Conservation (phyloP, 768 basidiomycete species). For the Butyriboletus loyo region DNA sequence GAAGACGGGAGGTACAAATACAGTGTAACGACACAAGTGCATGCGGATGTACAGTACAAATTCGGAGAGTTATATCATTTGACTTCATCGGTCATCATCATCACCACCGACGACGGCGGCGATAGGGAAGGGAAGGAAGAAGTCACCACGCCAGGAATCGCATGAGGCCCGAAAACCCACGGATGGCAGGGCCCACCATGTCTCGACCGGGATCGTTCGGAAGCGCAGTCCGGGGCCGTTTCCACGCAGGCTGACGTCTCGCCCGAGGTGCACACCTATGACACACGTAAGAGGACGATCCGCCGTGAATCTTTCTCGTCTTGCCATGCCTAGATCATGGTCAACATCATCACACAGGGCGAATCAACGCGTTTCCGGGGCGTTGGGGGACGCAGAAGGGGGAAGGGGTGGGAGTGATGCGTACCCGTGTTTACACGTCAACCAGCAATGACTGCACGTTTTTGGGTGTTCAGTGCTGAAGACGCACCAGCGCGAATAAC, state of each 20-base stretch:
- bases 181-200: not conserved
- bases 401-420: not conserved
- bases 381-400: too few relatives aligned
- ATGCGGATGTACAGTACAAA: not conserved
- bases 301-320: slow-evolving; percentile 28
- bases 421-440: slow-evolving; percentile 30
- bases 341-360: not conserved
- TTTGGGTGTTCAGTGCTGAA: slow-evolving; percentile 31
- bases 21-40: not conserved
- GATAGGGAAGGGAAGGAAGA: not conserved
- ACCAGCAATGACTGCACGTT: slow-evolving; percentile 23
- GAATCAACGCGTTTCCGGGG: not conserved
- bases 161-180: slow-evolving; percentile 5
- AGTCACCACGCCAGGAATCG: slow-evolving; percentile 14
- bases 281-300: slow-evolving; percentile 30
- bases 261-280: slow-evolving; percentile 21
- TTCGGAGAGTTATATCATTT: not conserved
- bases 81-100: not conserved
- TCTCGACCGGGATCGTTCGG: not conserved
- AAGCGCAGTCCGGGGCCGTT: slow-evolving; percentile 17
- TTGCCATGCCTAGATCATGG: slow-evolving; percentile 26
- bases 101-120: too few relatives aligned
- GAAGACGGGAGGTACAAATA: not conserved
- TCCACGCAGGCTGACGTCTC: slow-evolving; percentile 20
- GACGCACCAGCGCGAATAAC: slow-evolving; percentile 28